These are phyloP conservation scores for Rauvolfia tetraphylla DNA, from an alignment of 257 asterid species.

Conservation along the genomic window DNA sequence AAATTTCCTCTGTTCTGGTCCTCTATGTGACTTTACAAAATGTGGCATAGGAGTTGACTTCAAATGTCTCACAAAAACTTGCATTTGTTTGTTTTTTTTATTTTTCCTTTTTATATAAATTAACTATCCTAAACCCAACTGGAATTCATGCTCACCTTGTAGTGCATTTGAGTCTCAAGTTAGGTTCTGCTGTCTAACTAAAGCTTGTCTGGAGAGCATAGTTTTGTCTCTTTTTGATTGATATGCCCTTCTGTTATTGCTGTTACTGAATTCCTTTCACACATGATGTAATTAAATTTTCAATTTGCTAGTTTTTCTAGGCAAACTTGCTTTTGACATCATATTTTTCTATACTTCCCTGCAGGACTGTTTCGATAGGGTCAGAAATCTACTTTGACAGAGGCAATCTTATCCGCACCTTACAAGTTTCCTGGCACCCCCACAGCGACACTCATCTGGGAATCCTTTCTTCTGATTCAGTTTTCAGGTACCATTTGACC, in stretches of 20 bases:
- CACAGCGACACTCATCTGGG: conserved; percentile 81
- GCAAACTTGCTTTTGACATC: neutral
- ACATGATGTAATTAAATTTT: neutral
- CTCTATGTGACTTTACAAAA: neutral
- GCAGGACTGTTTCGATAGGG: conserved; percentile 77
- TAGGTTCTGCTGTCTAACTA: neutral
- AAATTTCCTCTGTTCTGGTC: neutral
- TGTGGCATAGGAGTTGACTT: neutral
- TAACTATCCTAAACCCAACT: neutral
- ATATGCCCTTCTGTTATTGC: too few species aligned
- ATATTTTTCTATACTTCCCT: conserved; percentile 8
- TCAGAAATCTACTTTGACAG: conserved; percentile 62
- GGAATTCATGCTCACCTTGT: neutral
- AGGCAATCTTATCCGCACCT: conserved; percentile 52
- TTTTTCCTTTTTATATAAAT: neutral
- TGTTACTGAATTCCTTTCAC: neutral
- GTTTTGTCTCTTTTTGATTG: neutral
- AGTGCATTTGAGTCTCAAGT: too few species aligned
- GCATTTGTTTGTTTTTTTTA: too few species aligned
- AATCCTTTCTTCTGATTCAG: conserved; percentile 86
- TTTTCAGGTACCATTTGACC: conserved; percentile 59
- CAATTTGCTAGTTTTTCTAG: neutral
- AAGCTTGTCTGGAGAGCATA: neutral
- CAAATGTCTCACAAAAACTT: neutral
- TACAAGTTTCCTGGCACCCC: conserved; percentile 90